Percentiles rank a stretch among this genome's conserved stretches.
These are phyloP conservation scores for Polygonum aviculare DNA, from an alignment of 148 eudicot genomes.

Conservation along the genomic window DNA sequence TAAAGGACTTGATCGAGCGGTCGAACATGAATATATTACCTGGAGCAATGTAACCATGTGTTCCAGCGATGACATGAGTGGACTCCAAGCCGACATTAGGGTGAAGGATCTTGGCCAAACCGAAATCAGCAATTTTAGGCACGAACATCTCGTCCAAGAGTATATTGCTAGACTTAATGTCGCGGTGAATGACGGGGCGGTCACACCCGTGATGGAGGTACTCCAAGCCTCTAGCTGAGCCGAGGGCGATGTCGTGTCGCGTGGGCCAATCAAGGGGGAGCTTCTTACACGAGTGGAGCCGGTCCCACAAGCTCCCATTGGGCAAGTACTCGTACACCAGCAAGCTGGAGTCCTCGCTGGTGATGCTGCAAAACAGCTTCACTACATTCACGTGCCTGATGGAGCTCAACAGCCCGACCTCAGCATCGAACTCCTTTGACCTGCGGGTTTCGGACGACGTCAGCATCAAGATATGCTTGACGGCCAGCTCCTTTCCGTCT, in stretches of 20 bases:
- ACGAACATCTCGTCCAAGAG: slow-evolving; percentile 67
- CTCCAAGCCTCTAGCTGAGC: slow-evolving; percentile 76
- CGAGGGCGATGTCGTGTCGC: slow-evolving; percentile 68
- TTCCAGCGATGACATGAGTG: slow-evolving; percentile 71
- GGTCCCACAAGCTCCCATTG: slow-evolving; percentile 87
- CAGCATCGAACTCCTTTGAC: slow-evolving; percentile 65
- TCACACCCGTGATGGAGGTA: slow-evolving; percentile 86
- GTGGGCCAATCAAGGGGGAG: slow-evolving; percentile 61
- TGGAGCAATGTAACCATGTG: slow-evolving; percentile 94
- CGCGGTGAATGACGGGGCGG: slow-evolving; percentile 69
- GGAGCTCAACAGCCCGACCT: slow-evolving; percentile 69
- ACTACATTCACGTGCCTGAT: slow-evolving; percentile 83
- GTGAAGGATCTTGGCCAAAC: slow-evolving; percentile 80
- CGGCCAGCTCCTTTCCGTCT: slow-evolving; percentile 63
- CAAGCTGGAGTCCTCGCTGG: slow-evolving; percentile 86
- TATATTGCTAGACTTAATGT: slow-evolving; percentile 88
- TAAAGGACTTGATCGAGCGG: not conserved
- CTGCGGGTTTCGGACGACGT: slow-evolving; percentile 25
- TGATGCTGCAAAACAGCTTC: slow-evolving; percentile 75
- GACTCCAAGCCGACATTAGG: slow-evolving; percentile 34
- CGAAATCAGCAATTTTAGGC: slow-evolving; percentile 91
- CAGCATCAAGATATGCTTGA: slow-evolving; percentile 64
- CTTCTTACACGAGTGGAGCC: slow-evolving; percentile 42
- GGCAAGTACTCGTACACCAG: slow-evolving; percentile 86
- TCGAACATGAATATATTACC: slow-evolving; percentile 27